These are phyloP conservation scores for Cardiosporidium cionae DNA, from an alignment of 169 alveolate species.

Conservation along the genomic window DNA sequence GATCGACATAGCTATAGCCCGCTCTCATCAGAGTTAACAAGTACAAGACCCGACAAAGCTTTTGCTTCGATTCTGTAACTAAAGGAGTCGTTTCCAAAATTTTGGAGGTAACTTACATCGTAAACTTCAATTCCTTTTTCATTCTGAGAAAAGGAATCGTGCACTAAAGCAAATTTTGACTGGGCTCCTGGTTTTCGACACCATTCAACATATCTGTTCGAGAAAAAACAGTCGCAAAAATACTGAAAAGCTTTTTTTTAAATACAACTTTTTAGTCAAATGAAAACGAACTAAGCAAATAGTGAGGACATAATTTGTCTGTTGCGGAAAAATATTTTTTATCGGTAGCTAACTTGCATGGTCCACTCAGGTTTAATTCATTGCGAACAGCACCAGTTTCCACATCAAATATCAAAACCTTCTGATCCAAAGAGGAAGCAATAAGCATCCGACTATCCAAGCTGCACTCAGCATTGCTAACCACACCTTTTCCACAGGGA, in stretches of 20 bases:
- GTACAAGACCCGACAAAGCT: too few relatives aligned
- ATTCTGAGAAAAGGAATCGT: constrained; percentile 60
- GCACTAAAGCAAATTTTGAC: constrained; percentile 62
- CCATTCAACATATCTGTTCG: constrained; percentile 70
- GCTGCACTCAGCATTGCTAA: constrained; percentile 73
- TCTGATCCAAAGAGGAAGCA: constrained; percentile 75
- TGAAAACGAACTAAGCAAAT: neutral
- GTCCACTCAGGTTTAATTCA: constrained; percentile 58
- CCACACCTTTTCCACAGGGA: constrained; percentile 77
- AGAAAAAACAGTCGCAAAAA: neutral
- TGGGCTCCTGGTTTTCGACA: constrained; percentile 66
- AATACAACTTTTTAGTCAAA: too few relatives aligned
- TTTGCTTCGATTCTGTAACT: too few relatives aligned
- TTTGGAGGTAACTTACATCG: constrained; percentile 52
- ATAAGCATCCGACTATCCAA: constrained; percentile 60
- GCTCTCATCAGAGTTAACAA: too few relatives aligned
- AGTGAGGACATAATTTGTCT: neutral
- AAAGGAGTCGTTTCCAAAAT: too few relatives aligned
- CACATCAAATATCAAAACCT: constrained; percentile 64
- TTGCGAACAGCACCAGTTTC: constrained; percentile 56
- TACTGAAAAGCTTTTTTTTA: neutral
- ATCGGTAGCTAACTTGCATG: constrained; percentile 32
- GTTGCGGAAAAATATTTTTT: neutral
- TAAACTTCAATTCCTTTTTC: constrained; percentile 57
- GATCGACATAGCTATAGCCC: too few relatives aligned